Conservation (phyloP, 129 eudicot genomes). For the Flaveria linearis region DNA sequence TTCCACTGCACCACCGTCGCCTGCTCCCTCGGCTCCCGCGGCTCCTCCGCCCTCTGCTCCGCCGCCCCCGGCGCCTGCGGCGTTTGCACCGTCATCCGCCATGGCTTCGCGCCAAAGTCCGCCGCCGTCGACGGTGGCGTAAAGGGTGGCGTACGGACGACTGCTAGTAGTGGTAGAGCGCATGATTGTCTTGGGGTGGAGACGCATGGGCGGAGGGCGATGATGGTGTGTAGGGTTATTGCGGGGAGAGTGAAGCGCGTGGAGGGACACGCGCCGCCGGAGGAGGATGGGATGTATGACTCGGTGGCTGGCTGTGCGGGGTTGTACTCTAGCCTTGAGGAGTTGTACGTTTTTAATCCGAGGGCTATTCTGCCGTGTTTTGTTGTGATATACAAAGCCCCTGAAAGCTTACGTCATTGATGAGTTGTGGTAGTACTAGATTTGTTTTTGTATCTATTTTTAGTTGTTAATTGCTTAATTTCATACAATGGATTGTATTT, state of each 20-base stretch:
- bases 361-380: constrained; percentile 93
- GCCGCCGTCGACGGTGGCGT: constrained; percentile 29
- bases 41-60: constrained; percentile 69
- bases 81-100: constrained; percentile 69
- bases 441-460: too few relatives aligned
- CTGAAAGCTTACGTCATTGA: constrained; percentile 30
- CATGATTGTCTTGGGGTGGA: constrained; percentile 67
- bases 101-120: constrained; percentile 47
- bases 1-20: constrained; percentile 80
- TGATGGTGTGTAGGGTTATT: constrained; percentile 91
- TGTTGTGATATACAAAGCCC: constrained; percentile 79
- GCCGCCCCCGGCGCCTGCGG: constrained; percentile 63
- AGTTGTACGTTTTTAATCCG: constrained; percentile 86
- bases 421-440: not conserved
- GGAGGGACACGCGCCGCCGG: constrained; percentile 39
- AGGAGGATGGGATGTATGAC: constrained; percentile 60
- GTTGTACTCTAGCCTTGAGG: constrained; percentile 78
- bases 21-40: constrained; percentile 72
- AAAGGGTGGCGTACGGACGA: constrained; percentile 63
- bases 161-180: constrained; percentile 90
- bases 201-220: constrained; percentile 56
- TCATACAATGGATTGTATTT: not conserved
- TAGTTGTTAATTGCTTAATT: constrained; percentile 11
- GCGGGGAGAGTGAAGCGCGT: constrained; percentile 69
- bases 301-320: constrained; percentile 75